These are phyloP conservation scores for Solanum pennellii DNA, from an alignment of 257 asterid genomes.

Conservation along the genomic window DNA sequence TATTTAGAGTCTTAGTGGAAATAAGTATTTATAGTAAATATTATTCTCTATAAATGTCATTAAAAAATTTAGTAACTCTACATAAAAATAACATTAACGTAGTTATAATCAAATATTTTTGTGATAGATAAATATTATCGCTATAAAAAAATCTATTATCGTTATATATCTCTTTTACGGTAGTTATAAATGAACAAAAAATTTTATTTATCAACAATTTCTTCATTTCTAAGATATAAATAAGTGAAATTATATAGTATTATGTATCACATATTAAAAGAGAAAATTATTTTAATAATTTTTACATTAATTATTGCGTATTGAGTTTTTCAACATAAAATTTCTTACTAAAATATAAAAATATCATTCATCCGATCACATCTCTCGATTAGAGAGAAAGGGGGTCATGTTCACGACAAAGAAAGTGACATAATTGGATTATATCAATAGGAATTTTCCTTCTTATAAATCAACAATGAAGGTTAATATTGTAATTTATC, in stretches of 20 bases:
- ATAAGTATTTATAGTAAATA: no score
- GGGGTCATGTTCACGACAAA: background rate
- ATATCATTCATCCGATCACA: background rate
- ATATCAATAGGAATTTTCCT: background rate
- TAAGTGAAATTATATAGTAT: background rate
- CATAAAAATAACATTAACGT: background rate
- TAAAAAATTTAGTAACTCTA: background rate
- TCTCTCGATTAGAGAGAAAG: background rate
- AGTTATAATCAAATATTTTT: no score
- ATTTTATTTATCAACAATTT: background rate
- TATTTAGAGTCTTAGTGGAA: no score
- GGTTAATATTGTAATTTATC: background rate
- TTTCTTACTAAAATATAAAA: background rate
- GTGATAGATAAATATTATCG: no score
- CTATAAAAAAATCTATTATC: no score
- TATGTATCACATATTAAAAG: background rate
- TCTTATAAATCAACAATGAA: background rate
- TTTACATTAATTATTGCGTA: background rate
- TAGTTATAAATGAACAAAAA: no score
- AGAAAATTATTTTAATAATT: background rate
- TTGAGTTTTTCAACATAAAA: fast-evolving
- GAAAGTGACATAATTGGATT: background rate
- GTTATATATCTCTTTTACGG: no score
- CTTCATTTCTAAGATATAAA: background rate
- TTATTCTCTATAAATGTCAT: no score